Percentiles rank a stretch among this genome's conserved stretches.
phyloP scores from a whole-genome alignment of 2,329 filamentous ascomycete species.

The Aspergillus fijiensis region DNA sequence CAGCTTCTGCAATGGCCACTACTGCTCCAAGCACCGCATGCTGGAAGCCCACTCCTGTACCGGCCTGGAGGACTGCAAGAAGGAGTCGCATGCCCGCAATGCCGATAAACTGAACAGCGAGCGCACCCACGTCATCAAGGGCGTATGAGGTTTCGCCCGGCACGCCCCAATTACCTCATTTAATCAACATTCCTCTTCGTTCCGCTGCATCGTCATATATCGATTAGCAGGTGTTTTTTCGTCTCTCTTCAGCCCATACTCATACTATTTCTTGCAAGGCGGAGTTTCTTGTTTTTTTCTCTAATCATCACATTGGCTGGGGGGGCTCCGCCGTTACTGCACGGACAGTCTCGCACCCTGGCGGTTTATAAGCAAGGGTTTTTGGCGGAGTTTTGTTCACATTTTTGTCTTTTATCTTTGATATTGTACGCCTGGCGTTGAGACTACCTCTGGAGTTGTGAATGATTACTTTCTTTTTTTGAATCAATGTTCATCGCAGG shows the following conservation, averaged over 20 bases:
- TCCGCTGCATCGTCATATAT: slow-evolving; percentile 18
- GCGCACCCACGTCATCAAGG: slow-evolving; percentile 90
- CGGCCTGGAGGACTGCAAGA: slow-evolving; percentile 94
- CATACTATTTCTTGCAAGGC: background rate
- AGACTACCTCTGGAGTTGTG: slow-evolving; percentile 20
- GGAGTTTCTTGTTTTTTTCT: slow-evolving; percentile 2
- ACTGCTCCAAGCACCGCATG: slow-evolving; percentile 91
- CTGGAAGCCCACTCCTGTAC: slow-evolving; percentile 92
- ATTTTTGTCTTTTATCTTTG: slow-evolving; percentile 8
- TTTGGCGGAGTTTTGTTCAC: slow-evolving; percentile 8
- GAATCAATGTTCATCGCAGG: slow-evolving; percentile 14
- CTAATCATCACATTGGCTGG: slow-evolving; percentile 8
- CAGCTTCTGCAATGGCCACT: slow-evolving; percentile 89
- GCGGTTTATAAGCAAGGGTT: slow-evolving; percentile 16
- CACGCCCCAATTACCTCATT: slow-evolving; percentile 5
- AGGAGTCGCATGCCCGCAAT: slow-evolving; percentile 92
- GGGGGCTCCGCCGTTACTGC: slow-evolving; percentile 18
- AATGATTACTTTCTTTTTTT: slow-evolving; percentile 11
- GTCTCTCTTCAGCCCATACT: slow-evolving; percentile 4
- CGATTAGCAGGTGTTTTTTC: slow-evolving; percentile 35
- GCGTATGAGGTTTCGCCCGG: slow-evolving; percentile 59
- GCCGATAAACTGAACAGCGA: slow-evolving; percentile 88
- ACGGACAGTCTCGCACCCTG: slow-evolving; percentile 8
- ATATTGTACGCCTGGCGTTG: slow-evolving; percentile 30
- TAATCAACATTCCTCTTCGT: slow-evolving; percentile 16